These are phyloP conservation scores for Boletus bicolor DNA, from an alignment of 768 basidiomycete genomes.

Conservation along the genomic window DNA sequence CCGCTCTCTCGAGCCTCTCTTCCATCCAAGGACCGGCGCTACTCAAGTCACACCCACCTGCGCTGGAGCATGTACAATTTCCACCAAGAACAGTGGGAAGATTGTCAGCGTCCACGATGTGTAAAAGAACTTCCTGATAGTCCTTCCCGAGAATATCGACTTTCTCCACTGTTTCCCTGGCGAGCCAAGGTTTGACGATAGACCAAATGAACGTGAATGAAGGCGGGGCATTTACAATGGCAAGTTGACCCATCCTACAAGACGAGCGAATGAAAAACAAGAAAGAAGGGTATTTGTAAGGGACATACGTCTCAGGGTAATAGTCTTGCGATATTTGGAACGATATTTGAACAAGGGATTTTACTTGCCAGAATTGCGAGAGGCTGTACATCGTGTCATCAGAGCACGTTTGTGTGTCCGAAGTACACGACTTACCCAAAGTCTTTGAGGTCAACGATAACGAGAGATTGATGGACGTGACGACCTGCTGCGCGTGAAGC, in stretches of 20 bases:
- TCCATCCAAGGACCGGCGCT: constrained; percentile 73
- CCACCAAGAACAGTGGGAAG: constrained; percentile 64
- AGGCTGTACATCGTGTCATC: constrained; percentile 38
- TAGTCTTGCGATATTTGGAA: constrained; percentile 80
- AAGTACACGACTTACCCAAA: constrained; percentile 49
- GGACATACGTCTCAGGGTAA: constrained; percentile 69
- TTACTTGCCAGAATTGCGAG: constrained; percentile 75
- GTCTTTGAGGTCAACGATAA: constrained; percentile 68
- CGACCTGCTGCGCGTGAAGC: constrained; percentile 53
- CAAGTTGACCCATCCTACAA: constrained; percentile 66
- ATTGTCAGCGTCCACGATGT: constrained; percentile 59
- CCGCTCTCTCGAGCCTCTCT: constrained; percentile 36
- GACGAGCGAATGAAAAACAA: neutral
- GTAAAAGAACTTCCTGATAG: constrained; percentile 54
- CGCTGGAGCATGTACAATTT: constrained; percentile 54
- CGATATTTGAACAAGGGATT: constrained; percentile 53
- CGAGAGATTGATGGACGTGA: constrained; percentile 49
- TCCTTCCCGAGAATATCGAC: constrained; percentile 62
- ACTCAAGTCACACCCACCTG: constrained; percentile 58
- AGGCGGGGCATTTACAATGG: constrained; percentile 68
- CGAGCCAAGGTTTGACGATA: constrained; percentile 66
- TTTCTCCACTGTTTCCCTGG: constrained; percentile 69
- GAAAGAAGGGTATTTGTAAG: neutral
- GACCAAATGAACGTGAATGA: constrained; percentile 74
- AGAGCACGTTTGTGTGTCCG: neutral